phyloP scores from a whole-genome alignment of 2,329 filamentous ascomycete genomes.

The Colletotrichum spinosum region DNA sequence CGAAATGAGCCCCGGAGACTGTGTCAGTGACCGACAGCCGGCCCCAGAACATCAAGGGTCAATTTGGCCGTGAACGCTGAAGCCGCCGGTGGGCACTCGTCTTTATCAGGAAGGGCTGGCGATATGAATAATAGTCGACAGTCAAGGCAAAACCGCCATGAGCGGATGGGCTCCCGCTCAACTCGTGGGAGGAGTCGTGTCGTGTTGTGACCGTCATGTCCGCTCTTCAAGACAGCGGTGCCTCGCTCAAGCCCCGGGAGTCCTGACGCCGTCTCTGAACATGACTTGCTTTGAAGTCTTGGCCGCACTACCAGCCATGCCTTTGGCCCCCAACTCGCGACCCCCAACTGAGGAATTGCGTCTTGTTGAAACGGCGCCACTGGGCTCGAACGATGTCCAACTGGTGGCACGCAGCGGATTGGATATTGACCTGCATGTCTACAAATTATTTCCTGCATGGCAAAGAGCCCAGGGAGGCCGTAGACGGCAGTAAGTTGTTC shows the following conservation, averaged over 20 bases:
- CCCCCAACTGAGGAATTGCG: slow-evolving; percentile 2
- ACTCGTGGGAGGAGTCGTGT: not conserved
- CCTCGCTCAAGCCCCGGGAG: slow-evolving; percentile 24
- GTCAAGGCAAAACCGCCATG: slow-evolving; percentile 18
- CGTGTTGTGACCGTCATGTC: slow-evolving; percentile 6
- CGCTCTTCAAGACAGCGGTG: slow-evolving; percentile 11
- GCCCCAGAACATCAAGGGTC: slow-evolving; percentile 21
- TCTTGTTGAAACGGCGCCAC: slow-evolving; percentile 29
- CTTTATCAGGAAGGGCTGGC: slow-evolving; percentile 22
- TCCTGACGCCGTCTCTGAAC: slow-evolving; percentile 6
- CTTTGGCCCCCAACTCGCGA: not conserved
- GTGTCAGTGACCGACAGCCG: slow-evolving; percentile 36
- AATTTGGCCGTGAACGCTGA: slow-evolving; percentile 22
- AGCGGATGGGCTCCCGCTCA: slow-evolving; percentile 1
- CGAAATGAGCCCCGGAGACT: slow-evolving; percentile 32
- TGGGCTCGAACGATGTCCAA: slow-evolving; percentile 24
- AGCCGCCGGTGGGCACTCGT: slow-evolving; percentile 26
- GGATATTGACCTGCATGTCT: slow-evolving; percentile 16
- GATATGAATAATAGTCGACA: slow-evolving; percentile 13
- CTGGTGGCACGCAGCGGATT: slow-evolving; percentile 19
- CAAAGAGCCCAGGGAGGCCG: slow-evolving; percentile 6
- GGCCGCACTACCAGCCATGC: not conserved
- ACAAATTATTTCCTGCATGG: slow-evolving; percentile 16
- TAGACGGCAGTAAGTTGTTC: not conserved
- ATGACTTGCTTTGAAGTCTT: not conserved